Base-by-base conservation (phyloP, 1,284 basidiomycete species). In the Microbotryum silenes-acaulis region DNA sequence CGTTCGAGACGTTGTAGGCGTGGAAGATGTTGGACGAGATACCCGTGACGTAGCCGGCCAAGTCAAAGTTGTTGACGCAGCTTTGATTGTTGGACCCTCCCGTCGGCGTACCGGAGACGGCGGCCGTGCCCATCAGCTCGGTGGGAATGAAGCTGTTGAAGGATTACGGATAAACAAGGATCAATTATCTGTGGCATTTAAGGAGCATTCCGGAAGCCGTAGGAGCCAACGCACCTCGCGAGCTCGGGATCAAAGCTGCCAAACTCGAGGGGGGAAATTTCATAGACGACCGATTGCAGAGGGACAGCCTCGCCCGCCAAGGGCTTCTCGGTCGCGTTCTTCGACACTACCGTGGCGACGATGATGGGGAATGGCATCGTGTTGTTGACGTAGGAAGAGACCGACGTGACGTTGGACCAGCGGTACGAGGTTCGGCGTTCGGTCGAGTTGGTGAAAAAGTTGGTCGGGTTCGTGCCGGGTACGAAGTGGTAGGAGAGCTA, bases 1-100 rank as follows among this genome's bases (percentile, higher is more conserved):
- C 7, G 49, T 55, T 57, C 12, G 45, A 23, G 18, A 54, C 37
- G 59, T 60, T 56, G 52, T 54, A 51, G 16, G 46, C 47, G 25
- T 33, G 20, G 58, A 75, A 72, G 50, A 75, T 71, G 50, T 71
- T 76, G 57, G 62, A 75, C 33, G 76, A 77, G 1, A 76, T 77
- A 20, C 77, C 77, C 55, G 75, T 74, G 51, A 76, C 65, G 48
- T 74, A 78, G 8, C 56, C 79, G 1, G 80, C 82, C 70, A 85
- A 81, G 70, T 86, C 85, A 64, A 86, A 86, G 14, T 81, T 81
- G 2, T 77, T 80, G n/a, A 85, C 82, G 68, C 85, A 87, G 16
- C 3, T 12, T 42, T 81, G 81, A 2, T 77, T 80, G n/a, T 85
- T 82, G 68, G 85, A 86, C 4, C 6, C 9, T 7, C 55, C 55